Conservation (phyloP, 441 rosid species). For the Populus hybrid region DNA sequence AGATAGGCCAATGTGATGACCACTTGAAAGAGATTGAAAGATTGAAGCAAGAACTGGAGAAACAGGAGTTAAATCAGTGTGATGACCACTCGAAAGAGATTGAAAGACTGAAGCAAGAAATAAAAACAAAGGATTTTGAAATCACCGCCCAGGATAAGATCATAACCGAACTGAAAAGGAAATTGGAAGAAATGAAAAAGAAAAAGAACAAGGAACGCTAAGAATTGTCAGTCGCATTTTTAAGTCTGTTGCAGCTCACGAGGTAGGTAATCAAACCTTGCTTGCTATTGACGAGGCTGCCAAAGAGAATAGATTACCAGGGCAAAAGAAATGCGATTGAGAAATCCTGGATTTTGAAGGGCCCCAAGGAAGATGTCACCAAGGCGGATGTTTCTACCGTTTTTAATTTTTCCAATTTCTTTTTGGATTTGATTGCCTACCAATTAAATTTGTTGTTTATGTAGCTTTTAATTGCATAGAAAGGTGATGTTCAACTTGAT, state of each 20-base stretch:
- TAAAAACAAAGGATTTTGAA: conserved; percentile 42
- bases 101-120: conserved; percentile 44
- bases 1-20: conserved; percentile 17
- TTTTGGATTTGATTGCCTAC: background rate
- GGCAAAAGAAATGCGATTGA: background rate
- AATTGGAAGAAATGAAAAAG: conserved; percentile 24
- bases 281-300: background rate
- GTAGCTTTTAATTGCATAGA: too few species aligned
- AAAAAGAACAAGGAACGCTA: background rate
- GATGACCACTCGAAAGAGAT: conserved; percentile 43
- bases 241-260: background rate
- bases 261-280: background rate
- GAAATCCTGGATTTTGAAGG: background rate
- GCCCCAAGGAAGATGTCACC: background rate
- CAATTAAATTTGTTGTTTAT: background rate
- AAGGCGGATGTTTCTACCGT: background rate
- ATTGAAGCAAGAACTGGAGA: conserved; percentile 43
- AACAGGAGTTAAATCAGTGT: conserved; percentile 32
- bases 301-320: background rate
- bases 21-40: conserved; percentile 52
- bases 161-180: conserved; percentile 34
- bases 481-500: too few species aligned
- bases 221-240: background rate
- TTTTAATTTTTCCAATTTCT: background rate
- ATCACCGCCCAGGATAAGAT: conserved; percentile 46